A percentile compares a stretch with the other conserved stretches of the same genome.
phyloP scores from a whole-genome alignment of 768 basidiomycete species.

The Amanita jacksonii region DNA sequence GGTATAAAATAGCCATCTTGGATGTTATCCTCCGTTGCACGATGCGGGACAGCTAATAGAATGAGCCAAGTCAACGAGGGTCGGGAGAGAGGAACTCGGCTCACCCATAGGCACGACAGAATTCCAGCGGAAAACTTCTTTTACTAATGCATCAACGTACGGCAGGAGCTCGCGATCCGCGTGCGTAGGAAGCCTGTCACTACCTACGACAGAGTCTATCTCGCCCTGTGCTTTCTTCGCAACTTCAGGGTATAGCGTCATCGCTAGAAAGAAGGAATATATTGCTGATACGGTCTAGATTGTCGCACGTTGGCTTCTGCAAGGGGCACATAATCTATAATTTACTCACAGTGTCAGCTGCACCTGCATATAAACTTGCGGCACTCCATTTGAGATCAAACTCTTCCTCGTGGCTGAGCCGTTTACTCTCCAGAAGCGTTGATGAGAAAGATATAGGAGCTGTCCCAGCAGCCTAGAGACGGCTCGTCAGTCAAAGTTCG shows the following conservation, averaged over 20 bases:
- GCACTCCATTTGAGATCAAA: conserved; percentile 58
- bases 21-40: conserved; percentile 48
- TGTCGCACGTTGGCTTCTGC: conserved; percentile 1
- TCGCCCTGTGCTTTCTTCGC: conserved; percentile 53
- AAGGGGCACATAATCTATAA: neutral
- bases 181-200: conserved; percentile 51
- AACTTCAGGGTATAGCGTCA: conserved; percentile 46
- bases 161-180: conserved; percentile 48
- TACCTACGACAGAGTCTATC: conserved; percentile 50
- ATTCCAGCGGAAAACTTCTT: conserved; percentile 49
- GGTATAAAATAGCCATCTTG: conserved; percentile 57
- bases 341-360: conserved; percentile 41
- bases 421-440: conserved; percentile 41
- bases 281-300: conserved; percentile 52
- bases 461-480: conserved; percentile 45
- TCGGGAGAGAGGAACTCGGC: conserved; percentile 6
- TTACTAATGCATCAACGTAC: conserved; percentile 49
- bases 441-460: conserved; percentile 50
- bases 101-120: conserved; percentile 35
- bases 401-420: conserved; percentile 44
- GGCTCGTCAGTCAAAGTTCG: neutral
- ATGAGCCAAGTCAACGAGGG: conserved; percentile 8
- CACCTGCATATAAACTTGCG: conserved; percentile 51
- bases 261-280: conserved; percentile 53
- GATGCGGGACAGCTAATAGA: conserved; percentile 40